Evolutionary conservation across 768 basidiomycete genomes (phyloP).

Genomic region (Daedaleopsis nitida): DNA sequence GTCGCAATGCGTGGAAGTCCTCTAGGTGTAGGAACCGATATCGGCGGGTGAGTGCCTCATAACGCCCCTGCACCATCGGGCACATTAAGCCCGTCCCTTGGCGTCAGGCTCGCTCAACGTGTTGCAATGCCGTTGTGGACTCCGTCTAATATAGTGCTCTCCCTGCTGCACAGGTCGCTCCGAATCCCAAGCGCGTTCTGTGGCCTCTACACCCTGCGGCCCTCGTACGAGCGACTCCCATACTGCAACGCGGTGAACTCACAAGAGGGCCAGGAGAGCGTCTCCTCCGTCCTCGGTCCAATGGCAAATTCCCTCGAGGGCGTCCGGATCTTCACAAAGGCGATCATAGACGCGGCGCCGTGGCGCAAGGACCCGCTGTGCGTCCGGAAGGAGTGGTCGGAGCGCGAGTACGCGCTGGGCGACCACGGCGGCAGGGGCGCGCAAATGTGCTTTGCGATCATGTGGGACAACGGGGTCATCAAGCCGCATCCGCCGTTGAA

Average conservation of each 20-base stretch:
- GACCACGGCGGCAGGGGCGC: conserved; percentile 47
- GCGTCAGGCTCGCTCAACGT: too few species aligned
- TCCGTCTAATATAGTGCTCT: neutral
- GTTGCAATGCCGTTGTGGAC: neutral
- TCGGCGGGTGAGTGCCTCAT: conserved; percentile 59
- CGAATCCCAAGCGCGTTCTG: conserved; percentile 71
- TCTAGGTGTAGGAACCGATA: conserved; percentile 76
- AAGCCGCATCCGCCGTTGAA: conserved; percentile 66
- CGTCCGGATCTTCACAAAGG: conserved; percentile 67
- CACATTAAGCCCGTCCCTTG: too few species aligned
- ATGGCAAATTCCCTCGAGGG: conserved; percentile 57
- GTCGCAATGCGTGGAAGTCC: conserved; percentile 54
- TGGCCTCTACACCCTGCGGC: conserved; percentile 71
- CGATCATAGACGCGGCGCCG: conserved; percentile 54
- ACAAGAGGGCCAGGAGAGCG: conserved; percentile 69
- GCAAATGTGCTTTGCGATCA: conserved; percentile 53
- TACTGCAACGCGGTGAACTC: conserved; percentile 68
- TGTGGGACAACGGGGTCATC: conserved; percentile 66
- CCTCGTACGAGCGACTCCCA: conserved; percentile 70
- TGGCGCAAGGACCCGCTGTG: conserved; percentile 60
- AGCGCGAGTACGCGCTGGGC: conserved; percentile 44
- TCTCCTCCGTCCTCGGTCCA: conserved; percentile 76
- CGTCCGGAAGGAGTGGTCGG: conserved; percentile 49
- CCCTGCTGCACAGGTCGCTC: conserved; percentile 52
- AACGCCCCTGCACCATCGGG: too few species aligned